A percentile compares a stretch with the other conserved stretches of the same genome.
phyloP scores from a whole-genome alignment of 192 early-diverging fungal genomes.

The Coemansia sp. region DNA sequence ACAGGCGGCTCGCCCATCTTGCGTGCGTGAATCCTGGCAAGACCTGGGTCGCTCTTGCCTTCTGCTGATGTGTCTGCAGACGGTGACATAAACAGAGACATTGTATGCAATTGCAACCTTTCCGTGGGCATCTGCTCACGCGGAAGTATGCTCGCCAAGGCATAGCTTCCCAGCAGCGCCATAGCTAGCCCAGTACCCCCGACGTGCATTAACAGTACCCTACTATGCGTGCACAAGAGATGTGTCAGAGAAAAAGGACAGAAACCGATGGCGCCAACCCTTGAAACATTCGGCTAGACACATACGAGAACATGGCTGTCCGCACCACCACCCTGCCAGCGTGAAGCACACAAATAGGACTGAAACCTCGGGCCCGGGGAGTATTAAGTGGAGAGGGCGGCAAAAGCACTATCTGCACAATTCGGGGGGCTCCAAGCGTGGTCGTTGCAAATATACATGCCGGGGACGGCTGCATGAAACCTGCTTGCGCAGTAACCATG shows the following conservation, averaged over 20 bases:
- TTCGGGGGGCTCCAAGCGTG: too few species aligned
- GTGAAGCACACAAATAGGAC: too few species aligned
- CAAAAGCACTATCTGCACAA: too few species aligned
- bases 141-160: not conserved
- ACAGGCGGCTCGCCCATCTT: constrained; percentile 36
- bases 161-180: not conserved
- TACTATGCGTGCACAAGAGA: not conserved
- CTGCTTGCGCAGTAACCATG: too few species aligned
- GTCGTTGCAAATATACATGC: too few species aligned
- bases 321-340: too few species aligned
- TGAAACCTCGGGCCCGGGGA: too few species aligned
- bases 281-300: not conserved
- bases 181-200: not conserved
- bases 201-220: not conserved
- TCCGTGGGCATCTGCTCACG: constrained; percentile 14
- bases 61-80: not conserved
- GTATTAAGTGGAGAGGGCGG: too few species aligned
- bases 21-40: constrained; percentile 13
- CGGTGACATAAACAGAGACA: constrained; percentile 5
- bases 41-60: not conserved
- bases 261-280: not conserved
- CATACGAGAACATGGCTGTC: too few species aligned
- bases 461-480: too few species aligned
- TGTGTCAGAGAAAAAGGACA: not conserved
- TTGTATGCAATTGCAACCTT: constrained; percentile 16